phyloP scores from a whole-genome alignment of 1,284 basidiomycete genomes.

The Amylostereum areolatum region DNA sequence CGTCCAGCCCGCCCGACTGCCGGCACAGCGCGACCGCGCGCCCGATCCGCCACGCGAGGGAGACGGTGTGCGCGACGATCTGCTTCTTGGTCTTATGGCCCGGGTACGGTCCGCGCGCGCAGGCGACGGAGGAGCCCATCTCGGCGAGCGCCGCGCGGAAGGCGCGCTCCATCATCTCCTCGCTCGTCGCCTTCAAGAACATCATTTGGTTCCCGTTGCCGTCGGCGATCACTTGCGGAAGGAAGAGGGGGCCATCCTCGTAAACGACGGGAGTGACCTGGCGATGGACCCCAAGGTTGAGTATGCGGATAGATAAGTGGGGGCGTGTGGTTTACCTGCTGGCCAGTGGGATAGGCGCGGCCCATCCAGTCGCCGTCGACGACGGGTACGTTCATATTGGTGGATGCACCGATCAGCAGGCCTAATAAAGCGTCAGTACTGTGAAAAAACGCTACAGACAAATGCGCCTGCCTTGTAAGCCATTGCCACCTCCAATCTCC shows the following conservation, averaged over 20 bases:
- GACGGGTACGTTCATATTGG: constrained; percentile 21
- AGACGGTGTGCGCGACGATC: constrained; percentile 7
- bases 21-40: constrained; percentile 8
- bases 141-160: constrained; percentile 9
- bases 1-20: constrained; percentile 1
- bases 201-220: constrained; percentile 9
- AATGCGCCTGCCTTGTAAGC: constrained; percentile 14
- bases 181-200: constrained; percentile 2
- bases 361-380: constrained; percentile 27
- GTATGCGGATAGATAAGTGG: neutral
- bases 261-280: constrained; percentile 9
- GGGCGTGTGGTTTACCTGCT: neutral
- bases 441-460: neutral
- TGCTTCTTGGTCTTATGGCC: neutral
- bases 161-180: constrained; percentile 9
- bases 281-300: constrained; percentile 6
- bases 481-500: constrained; percentile 28
- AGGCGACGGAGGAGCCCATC: constrained; percentile 8
- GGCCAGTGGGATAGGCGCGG: constrained; percentile 10
- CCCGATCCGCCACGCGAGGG: constrained; percentile 10
- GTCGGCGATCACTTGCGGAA: constrained; percentile 7
- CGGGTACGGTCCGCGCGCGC: constrained; percentile 4
- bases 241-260: constrained; percentile 1
- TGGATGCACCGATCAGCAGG: constrained; percentile 19
- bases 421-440: constrained; percentile 1